Conservation (phyloP, 2,329 filamentous ascomycete genomes). For the Ophiostoma sp. region DNA sequence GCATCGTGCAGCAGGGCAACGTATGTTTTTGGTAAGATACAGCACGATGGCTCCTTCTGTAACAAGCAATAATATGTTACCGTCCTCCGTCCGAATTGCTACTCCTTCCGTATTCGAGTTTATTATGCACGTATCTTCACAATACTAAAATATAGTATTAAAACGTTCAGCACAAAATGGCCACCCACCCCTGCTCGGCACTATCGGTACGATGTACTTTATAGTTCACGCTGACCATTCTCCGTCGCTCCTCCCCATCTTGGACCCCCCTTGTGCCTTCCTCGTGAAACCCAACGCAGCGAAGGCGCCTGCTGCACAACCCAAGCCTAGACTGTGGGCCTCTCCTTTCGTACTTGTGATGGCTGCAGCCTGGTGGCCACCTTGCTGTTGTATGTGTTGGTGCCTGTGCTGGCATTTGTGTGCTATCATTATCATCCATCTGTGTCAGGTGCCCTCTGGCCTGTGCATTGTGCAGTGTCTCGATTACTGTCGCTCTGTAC, state of each 20-base stretch:
- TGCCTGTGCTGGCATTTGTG: neutral
- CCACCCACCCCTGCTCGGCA: neutral
- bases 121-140: neutral
- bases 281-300: neutral
- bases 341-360: conserved; percentile 16
- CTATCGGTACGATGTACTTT: neutral
- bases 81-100: neutral
- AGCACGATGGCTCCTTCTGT: conserved; percentile 8
- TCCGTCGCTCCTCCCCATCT: neutral
- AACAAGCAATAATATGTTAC: conserved; percentile 8
- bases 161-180: neutral
- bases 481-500: neutral
- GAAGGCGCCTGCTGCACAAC: conserved; percentile 18
- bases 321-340: conserved; percentile 16
- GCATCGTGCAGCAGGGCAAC: conserved; percentile 12
- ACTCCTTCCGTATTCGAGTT: neutral
- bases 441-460: neutral
- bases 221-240: neutral
- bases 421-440: neutral
- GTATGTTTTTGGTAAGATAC: conserved; percentile 11
- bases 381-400: conserved; percentile 7
- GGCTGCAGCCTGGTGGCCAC: conserved; percentile 2
- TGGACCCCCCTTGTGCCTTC: neutral
- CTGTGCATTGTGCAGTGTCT: neutral
- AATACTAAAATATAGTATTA: too few relatives aligned